Percentiles rank a stretch among this genome's conserved stretches.
These are phyloP conservation scores for Chlamydomonas eustigma DNA, from an alignment of 139 green algal species.

Conservation along the genomic window DNA sequence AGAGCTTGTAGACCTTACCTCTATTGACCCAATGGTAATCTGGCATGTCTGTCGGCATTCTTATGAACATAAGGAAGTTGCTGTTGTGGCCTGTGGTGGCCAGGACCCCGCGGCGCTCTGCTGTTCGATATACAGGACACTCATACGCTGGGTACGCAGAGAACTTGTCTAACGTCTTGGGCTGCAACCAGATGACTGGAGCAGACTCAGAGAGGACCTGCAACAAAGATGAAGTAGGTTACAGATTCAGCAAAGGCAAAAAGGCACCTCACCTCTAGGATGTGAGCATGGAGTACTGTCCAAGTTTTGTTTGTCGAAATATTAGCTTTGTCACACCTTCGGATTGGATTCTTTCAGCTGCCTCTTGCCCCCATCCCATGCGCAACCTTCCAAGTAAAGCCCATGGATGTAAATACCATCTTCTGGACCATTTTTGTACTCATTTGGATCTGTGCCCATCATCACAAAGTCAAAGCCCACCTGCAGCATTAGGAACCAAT, in stretches of 20 bases:
- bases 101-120: constrained; percentile 62
- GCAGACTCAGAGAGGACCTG: constrained; percentile 59
- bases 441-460: constrained; percentile 52
- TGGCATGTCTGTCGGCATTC: constrained; percentile 50
- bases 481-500: too few relatives aligned
- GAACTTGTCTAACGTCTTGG: constrained; percentile 45
- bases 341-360: constrained; percentile 53
- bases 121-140: constrained; percentile 77
- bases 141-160: constrained; percentile 54
- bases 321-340: too few relatives aligned
- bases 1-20: constrained; percentile 62
- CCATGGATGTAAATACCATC: constrained; percentile 70
- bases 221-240: background rate
- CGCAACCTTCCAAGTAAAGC: constrained; percentile 67
- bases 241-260: background rate
- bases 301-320: too few relatives aligned
- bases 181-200: constrained; percentile 69
- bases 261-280: too few relatives aligned
- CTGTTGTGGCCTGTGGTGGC: constrained; percentile 79
- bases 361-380: constrained; percentile 47
- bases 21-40: constrained; percentile 65
- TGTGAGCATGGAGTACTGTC: too few relatives aligned
- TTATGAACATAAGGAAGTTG: constrained; percentile 80
- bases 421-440: constrained; percentile 42
- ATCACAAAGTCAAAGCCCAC: constrained; percentile 70